Evolutionary conservation across 768 basidiomycete genomes (phyloP).

Genomic region (Solioccasus polychromus): DNA sequence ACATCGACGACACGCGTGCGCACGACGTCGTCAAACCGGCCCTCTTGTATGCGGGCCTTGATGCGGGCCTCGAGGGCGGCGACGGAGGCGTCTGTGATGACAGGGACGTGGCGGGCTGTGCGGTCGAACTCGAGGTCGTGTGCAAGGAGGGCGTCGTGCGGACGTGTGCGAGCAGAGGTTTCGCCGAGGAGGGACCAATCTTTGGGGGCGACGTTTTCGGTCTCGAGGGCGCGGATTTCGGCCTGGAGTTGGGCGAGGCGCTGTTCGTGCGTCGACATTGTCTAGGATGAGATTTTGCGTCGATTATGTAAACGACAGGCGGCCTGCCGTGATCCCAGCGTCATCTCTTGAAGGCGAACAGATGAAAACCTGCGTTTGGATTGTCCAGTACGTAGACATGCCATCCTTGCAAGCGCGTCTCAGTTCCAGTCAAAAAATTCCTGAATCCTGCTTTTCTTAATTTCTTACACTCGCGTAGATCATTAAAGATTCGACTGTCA

Average conservation of each 20-base stretch:
- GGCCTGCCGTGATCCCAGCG: too few species aligned
- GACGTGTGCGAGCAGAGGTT: slow-evolving; percentile 75
- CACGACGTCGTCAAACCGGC: slow-evolving; percentile 87
- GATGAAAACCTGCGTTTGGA: too few species aligned
- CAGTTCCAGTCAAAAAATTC: too few species aligned
- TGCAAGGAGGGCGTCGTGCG: slow-evolving; percentile 87
- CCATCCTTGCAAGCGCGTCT: too few species aligned
- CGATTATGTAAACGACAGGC: too few species aligned
- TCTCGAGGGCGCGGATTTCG: slow-evolving; percentile 80
- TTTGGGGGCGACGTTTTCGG: slow-evolving; percentile 84
- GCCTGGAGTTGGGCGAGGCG: slow-evolving; percentile 69
- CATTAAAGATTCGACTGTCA: too few species aligned
- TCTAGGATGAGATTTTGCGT: too few species aligned
- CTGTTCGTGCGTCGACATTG: slow-evolving; percentile 53
- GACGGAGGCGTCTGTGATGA: slow-evolving; percentile 87
- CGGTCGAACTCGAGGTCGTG: slow-evolving; percentile 96
- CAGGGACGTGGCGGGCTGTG: slow-evolving; percentile 79
- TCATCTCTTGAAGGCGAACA: too few species aligned
- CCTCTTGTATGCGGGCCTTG: slow-evolving; percentile 82
- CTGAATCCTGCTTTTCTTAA: too few species aligned
- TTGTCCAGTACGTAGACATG: too few species aligned
- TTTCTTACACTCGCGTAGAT: too few species aligned
- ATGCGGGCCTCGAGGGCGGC: slow-evolving; percentile 84
- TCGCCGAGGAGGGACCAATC: slow-evolving; percentile 95
- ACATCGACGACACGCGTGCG: slow-evolving; percentile 76